These are phyloP conservation scores for Russula lepida DNA, from an alignment of 768 basidiomycete genomes.

Conservation along the genomic window DNA sequence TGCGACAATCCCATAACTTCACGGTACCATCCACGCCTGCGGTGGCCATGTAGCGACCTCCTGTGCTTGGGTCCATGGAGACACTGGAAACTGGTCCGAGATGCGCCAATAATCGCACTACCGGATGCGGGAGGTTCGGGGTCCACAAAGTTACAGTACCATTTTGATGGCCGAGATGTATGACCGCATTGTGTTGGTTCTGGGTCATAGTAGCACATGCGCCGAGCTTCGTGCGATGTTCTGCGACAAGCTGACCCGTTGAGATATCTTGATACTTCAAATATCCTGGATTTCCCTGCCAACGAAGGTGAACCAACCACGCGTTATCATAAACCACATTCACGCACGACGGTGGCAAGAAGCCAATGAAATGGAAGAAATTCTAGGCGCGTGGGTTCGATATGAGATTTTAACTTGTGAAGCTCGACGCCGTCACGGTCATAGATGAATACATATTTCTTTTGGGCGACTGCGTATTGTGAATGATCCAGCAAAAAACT, in stretches of 20 bases:
- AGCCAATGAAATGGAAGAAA: conserved; percentile 97
- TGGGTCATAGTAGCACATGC: conserved; percentile 80
- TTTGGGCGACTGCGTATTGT: conserved; percentile 91
- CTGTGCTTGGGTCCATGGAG: conserved; percentile 74
- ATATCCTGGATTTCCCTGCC: conserved; percentile 78
- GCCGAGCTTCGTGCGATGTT: conserved; percentile 87
- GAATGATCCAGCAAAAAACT: conserved; percentile 92
- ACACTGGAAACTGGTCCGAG: conserved; percentile 77
- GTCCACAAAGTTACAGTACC: conserved; percentile 97
- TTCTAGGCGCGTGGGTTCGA: conserved; percentile 85
- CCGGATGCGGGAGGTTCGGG: conserved; percentile 85
- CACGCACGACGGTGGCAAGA: conserved; percentile 70
- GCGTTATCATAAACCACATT: neutral
- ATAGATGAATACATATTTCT: conserved; percentile 93
- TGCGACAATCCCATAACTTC: conserved; percentile 95
- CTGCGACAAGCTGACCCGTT: conserved; percentile 76
- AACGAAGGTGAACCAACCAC: neutral
- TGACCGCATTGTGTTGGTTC: conserved; percentile 88
- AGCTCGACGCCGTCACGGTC: conserved; percentile 91
- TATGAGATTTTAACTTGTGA: conserved; percentile 72
- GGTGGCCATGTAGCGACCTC: conserved; percentile 88
- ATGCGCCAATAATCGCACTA: conserved; percentile 87
- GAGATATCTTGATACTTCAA: conserved; percentile 97
- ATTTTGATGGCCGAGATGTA: conserved; percentile 91
- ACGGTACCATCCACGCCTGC: conserved; percentile 80